Base-by-base conservation (phyloP, 208 protist genomes). In the Trypanosoma lewisi region DNA sequence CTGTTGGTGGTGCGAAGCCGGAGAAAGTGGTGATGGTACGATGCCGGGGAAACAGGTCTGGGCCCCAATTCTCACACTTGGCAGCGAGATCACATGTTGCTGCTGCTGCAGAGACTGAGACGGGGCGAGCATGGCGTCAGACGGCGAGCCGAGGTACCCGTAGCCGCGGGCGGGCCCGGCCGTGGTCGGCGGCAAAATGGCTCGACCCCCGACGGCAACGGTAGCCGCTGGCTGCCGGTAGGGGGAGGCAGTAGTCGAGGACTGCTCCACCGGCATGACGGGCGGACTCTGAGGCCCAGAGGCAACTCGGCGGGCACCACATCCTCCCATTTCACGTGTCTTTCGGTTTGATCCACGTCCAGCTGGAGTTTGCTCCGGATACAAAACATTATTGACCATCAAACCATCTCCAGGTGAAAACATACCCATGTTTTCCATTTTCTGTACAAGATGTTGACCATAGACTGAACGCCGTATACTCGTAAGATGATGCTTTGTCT, bases 361-460 rank as follows among this genome's bases (percentile, higher is more conserved):
- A 2, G 14, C 14, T 6, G 27, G 4, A 12, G 1, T 30, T 16
- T 45, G 41, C 6, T 73, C 62, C 50, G 36, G 48, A 21, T 30
- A 48, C 23, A 48, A 2, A 23, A 25, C 11, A 34, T 12, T 41
- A 31, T 62, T 63, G 31, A 60, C 63, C 50, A 54, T 56, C 17
- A n/a, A 37, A 41, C 49, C 56, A 12, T 70, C 64, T 39, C 9
- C 45, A 42, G 63, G 64, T 1, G 77, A 48, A 5, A 89, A 59
- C 50, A 90, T 75, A 36, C 73, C 73, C 63, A 86, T 80, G 37
- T 70, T 59, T 48, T 91, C 79, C 77, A 94, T 85, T 68, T 86
- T 85, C 42, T 80, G 75, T 49, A 94, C 73, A 30, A 94, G 71
- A 52, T 94, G 87, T 37, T 82, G 80, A 7, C 87, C 87, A 33